phyloP scores from a whole-genome alignment of 2,329 filamentous ascomycete genomes.

The Nectriaceae sp. region DNA sequence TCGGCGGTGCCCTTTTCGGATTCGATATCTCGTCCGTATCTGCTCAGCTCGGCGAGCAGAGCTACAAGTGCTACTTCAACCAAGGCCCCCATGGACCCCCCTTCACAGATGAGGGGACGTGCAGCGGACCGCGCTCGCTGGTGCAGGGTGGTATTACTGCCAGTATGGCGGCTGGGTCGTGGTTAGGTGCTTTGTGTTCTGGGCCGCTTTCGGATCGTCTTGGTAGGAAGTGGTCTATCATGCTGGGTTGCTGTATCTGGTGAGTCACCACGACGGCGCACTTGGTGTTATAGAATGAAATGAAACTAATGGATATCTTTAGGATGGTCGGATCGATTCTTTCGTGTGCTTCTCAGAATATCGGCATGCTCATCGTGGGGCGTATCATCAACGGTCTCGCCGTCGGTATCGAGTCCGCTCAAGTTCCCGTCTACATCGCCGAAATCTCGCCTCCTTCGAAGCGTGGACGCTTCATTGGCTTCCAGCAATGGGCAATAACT shows the following conservation, averaged over 20 bases:
- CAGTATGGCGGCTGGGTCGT: constrained; percentile 53
- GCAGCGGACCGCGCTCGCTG: constrained; percentile 39
- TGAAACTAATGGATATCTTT: too few species aligned
- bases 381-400: constrained; percentile 63
- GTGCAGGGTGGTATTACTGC: constrained; percentile 55
- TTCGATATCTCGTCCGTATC: constrained; percentile 62
- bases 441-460: constrained; percentile 57
- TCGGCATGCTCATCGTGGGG: constrained; percentile 44
- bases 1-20: constrained; percentile 48
- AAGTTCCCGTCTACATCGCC: constrained; percentile 66
- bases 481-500: constrained; percentile 72
- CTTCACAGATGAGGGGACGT: constrained; percentile 27
- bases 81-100: constrained; percentile 36
- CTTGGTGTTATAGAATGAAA: too few species aligned
- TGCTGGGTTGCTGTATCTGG: constrained; percentile 53
- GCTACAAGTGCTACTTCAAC: constrained; percentile 42
- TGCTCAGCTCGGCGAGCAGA: constrained; percentile 40
- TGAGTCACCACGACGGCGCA: constrained; percentile 23
- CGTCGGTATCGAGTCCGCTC: constrained; percentile 62
- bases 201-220: constrained; percentile 51
- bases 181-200: constrained; percentile 49
- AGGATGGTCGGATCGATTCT: constrained; percentile 45
- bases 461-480: constrained; percentile 64
- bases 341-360: constrained; percentile 46
- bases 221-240: constrained; percentile 53